Conservation (phyloP, 345 rosid genomes). For the Eucalyptus guilfoylei region DNA sequence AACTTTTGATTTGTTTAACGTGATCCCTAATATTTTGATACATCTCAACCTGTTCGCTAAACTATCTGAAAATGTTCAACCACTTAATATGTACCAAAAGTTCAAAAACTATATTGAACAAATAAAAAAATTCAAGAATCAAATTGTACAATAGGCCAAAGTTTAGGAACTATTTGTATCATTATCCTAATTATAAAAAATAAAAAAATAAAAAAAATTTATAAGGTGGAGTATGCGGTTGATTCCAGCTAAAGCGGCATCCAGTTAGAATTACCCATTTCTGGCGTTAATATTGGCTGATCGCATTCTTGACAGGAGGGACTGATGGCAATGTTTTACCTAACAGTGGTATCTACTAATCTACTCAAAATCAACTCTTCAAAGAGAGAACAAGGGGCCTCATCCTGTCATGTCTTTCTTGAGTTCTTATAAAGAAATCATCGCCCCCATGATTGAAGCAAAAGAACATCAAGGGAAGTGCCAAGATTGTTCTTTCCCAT, state of each 20-base stretch:
- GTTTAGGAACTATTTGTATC: too few relatives aligned
- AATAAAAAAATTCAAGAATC: not conserved
- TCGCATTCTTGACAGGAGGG: not conserved
- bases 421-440: not conserved
- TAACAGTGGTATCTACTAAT: not conserved
- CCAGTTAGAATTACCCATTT: not conserved
- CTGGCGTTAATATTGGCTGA: not conserved
- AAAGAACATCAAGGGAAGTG: not conserved
- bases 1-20: too few relatives aligned
- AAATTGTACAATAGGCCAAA: too few relatives aligned
- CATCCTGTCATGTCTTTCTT: not conserved
- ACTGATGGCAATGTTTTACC: not conserved
- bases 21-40: too few relatives aligned
- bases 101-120: not conserved
- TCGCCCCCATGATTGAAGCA: not conserved
- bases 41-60: too few relatives aligned
- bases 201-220: accelerated
- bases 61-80: too few relatives aligned
- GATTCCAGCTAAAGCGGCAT: not conserved
- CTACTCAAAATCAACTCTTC: not conserved
- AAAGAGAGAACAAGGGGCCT: not conserved
- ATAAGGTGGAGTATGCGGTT: not conserved
- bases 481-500: not conserved
- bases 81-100: too few relatives aligned
- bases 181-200: not conserved